phyloP scores from a whole-genome alignment of 2,329 filamentous ascomycete species.

The Eurotiales sp. region DNA sequence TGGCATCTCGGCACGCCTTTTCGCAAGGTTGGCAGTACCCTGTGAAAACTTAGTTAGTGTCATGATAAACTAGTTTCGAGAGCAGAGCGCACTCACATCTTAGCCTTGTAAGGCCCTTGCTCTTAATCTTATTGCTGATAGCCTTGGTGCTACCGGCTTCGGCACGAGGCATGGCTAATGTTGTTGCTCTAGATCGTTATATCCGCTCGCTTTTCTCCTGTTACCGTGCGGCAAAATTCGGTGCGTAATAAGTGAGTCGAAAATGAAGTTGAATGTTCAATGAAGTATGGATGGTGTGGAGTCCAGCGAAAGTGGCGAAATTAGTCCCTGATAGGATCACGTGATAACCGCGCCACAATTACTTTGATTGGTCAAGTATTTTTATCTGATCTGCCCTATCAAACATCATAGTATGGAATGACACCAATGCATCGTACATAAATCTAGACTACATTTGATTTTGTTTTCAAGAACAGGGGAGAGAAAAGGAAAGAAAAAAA shows the following conservation, averaged over 20 bases:
- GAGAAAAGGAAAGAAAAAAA: not conserved
- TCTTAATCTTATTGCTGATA: constrained; percentile 86
- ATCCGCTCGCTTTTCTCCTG: too few relatives aligned
- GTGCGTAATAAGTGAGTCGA: not conserved
- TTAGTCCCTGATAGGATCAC: too few relatives aligned
- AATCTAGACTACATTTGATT: not conserved
- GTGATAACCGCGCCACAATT: not conserved
- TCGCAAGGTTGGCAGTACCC: constrained; percentile 55
- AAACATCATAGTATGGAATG: not conserved
- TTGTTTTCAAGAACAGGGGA: not conserved
- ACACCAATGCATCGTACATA: not conserved
- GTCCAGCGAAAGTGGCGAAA: not conserved
- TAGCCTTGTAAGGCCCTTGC: constrained; percentile 65
- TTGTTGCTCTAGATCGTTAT: too few relatives aligned
- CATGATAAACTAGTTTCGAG: too few relatives aligned
- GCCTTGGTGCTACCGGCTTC: constrained; percentile 91
- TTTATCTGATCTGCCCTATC: not conserved
- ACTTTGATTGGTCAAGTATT: not conserved
- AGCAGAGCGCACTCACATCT: too few relatives aligned
- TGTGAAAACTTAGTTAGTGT: too few relatives aligned
- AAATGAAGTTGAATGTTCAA: not conserved
- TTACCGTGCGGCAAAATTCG: too few relatives aligned
- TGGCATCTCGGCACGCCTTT: constrained; percentile 74
- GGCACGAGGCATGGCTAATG: constrained; percentile 66
- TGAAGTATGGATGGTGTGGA: not conserved